Base-by-base conservation (phyloP, 345 rosid genomes). In the Corchorus capsularis region DNA sequence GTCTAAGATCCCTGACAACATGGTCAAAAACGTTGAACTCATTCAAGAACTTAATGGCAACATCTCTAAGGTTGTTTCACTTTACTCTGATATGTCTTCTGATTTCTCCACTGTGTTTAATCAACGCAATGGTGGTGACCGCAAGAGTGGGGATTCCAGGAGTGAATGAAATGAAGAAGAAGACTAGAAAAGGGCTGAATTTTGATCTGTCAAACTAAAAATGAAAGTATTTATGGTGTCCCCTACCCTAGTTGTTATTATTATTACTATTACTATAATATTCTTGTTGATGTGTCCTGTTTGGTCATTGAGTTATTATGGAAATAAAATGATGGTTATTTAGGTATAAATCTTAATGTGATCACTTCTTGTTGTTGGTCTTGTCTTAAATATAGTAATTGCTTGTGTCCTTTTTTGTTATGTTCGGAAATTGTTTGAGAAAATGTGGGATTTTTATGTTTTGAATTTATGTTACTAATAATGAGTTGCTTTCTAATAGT, bases 21-120 rank as follows among this genome's bases (percentile, higher is more conserved):
- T 94, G 98, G 92, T 87, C 13, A 91, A 93, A 78, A 94, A 94
- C 88, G 98, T 94, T 0, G 91, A 90, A 46, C 79, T 95, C 80
- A 95, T 95, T n/a, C 91, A 93, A 53, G 98, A 95, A 75, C 83
- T 95, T 68, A 95, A 95, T 86, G 89, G 89, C 69, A 94, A 94
- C 80, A 89, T 94, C 69, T 84, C 97, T 8, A 94, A 89, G 84
- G 97, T 93, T 59, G 95, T 84, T 3, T 82, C 87, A 0, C 89
- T 94, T 74, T 94, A 93, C 86, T 93, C 98, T 50, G 94, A 87
- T 86, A 84, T 65, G 20, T 72, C 77, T 45, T 72, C 85, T 43
- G 79, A 85, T 77, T 92, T 94, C 81, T 81, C 90, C 15, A 32
- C 85, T 63, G 63, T 79, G 16, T 86, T 76, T 59, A 88, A 84